A percentile compares a stretch with the other conserved stretches of the same genome.
Conservation (phyloP, 306 rosid species). For the Fragaria ananassa region DNA sequence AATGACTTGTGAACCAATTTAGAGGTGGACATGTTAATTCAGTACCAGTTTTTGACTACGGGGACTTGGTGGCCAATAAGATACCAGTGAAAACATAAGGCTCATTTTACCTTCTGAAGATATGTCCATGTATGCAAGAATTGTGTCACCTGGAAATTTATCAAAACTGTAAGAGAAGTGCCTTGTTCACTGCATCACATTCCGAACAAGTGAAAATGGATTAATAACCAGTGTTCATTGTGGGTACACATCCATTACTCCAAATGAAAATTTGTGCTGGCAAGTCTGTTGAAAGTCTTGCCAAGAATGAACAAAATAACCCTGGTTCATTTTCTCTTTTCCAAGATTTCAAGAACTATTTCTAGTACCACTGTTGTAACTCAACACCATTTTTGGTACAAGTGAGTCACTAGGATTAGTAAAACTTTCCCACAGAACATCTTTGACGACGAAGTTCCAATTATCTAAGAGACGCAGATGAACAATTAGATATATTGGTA, state of each 20-base stretch:
- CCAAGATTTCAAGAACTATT: too few relatives aligned
- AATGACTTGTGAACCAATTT: too few relatives aligned
- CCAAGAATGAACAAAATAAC: too few relatives aligned
- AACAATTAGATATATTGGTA: slow-evolving; percentile 3
- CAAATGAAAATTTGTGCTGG: not conserved
- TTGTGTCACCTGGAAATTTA: not conserved
- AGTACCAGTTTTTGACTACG: too few relatives aligned
- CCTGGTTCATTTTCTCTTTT: too few relatives aligned
- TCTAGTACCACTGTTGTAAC: too few relatives aligned
- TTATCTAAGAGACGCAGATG: slow-evolving; percentile 32
- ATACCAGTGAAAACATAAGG: not conserved
- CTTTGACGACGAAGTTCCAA: slow-evolving; percentile 21
- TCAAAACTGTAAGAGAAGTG: not conserved
- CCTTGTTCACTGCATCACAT: not conserved
- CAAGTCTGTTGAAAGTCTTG: not conserved
- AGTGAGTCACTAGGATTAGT: slow-evolving; percentile 18
- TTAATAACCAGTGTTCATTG: too few relatives aligned
- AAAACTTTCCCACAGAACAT: slow-evolving; percentile 39
- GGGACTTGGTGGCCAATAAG: too few relatives aligned
- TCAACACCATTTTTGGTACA: not conserved
- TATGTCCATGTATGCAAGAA: too few relatives aligned
- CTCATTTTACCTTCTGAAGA: not conserved
- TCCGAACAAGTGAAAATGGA: too few relatives aligned
- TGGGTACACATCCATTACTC: not conserved
- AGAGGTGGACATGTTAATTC: too few relatives aligned